These are phyloP conservation scores for Oryza glaberrima DNA, from an alignment of 176 grass and related monocot genomes.

Conservation along the genomic window DNA sequence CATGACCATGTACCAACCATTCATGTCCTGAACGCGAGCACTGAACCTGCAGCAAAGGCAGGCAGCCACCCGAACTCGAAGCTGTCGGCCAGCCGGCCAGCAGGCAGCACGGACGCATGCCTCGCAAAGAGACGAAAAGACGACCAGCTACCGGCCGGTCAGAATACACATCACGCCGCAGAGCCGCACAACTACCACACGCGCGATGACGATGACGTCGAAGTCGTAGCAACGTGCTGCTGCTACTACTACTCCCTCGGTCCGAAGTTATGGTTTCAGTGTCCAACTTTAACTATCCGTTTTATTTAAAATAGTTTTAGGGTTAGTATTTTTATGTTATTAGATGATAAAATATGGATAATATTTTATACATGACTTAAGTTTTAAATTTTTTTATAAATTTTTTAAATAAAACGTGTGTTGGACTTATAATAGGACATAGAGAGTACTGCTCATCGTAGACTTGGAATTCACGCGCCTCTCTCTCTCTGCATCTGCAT, in stretches of 20 bases:
- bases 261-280: no score
- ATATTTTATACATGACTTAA: no score
- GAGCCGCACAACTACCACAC: not conserved
- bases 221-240: not conserved
- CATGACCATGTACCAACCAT: no score
- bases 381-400: no score
- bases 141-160: conserved; percentile 21
- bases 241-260: not conserved
- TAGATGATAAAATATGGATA: no score
- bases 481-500: not conserved
- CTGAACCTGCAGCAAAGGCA: conserved; percentile 26
- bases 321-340: no score
- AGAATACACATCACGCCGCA: not conserved
- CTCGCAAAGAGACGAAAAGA: not conserved
- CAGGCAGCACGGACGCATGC: not conserved
- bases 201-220: not conserved
- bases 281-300: no score
- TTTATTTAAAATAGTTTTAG: no score
- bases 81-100: conserved; percentile 36
- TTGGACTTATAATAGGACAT: no score
- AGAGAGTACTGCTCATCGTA: not conserved
- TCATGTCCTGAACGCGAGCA: not conserved
- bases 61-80: not conserved
- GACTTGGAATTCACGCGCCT: not conserved
- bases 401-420: no score